phyloP scores from a whole-genome alignment of 805 yeast species.

The Saccharomycopsis sp. region DNA sequence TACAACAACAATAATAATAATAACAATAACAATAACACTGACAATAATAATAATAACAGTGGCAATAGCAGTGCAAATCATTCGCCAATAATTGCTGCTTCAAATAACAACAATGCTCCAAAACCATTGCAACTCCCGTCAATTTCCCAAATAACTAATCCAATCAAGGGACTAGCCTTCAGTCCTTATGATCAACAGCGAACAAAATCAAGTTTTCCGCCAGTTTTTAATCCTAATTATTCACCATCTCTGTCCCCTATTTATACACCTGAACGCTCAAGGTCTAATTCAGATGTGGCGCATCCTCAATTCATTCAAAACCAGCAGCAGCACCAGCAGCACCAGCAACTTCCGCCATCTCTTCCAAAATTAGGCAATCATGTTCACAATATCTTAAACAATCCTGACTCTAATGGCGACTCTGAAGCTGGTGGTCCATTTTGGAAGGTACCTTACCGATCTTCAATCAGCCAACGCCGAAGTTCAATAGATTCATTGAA shows the following conservation, averaged over 20 bases:
- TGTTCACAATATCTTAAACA: background rate
- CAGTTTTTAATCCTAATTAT: too few species aligned
- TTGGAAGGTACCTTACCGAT: slow-evolving; percentile 59
- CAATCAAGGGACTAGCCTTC: background rate
- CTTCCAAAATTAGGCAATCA: too few species aligned
- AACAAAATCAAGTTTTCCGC: too few species aligned
- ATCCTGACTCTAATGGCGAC: background rate
- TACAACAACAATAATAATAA: background rate
- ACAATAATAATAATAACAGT: background rate
- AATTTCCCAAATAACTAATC: background rate
- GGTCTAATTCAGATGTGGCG: slow-evolving; percentile 3
- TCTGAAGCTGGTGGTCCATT: slow-evolving; percentile 37
- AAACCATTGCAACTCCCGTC: background rate
- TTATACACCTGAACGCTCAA: background rate
- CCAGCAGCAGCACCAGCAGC: background rate
- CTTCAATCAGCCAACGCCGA: slow-evolving; percentile 38
- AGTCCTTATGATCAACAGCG: background rate
- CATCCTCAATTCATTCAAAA: too few species aligned
- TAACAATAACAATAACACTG: background rate
- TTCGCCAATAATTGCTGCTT: background rate
- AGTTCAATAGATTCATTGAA: slow-evolving; percentile 45
- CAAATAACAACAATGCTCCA: background rate
- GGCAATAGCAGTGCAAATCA: background rate
- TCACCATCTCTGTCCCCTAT: background rate
- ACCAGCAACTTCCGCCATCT: slow-evolving; percentile 1